Base-by-base conservation (phyloP, 208 protist species). In the Crithidia acanthocephali region DNA sequence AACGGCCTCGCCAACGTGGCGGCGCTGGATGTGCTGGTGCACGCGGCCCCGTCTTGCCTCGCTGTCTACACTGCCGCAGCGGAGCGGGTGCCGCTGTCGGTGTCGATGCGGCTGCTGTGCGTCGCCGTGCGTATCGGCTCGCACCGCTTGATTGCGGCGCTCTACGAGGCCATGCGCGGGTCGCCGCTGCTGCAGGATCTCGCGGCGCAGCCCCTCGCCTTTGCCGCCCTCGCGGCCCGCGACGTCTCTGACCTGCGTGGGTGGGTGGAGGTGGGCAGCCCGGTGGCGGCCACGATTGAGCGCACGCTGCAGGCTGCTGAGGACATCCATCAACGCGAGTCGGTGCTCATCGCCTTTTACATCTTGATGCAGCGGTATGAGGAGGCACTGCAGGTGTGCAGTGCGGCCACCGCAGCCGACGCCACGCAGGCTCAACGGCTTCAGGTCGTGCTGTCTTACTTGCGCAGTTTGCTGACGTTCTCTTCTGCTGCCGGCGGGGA, bases 361-460 rank as follows among this genome's bases (percentile, higher is more conserved):
- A 80, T 87, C 52, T 75, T 91, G 9, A 79, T 83, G 62, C 88
- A 83, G 58, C 83, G 88, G 35, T 94, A 89, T 72, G 81, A 81
- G 23, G 88, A 94, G 20, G 85, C 88, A 2, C 61, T 90, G 42
- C 56, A 72, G 13, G 76, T 87, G 50, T 91, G 85, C 63, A 66
- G 78, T 22, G 25, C 73, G 5, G 75, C 86, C 33, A 72, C 76
- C 2, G 62, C 65, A 45, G 60, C 70, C 13, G 63, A 76, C 40
- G 56, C 78, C 0, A 78, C 74, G 20, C 83, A 84, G 42, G 84
- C 76, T n/a, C 85, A 94, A 73, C 83, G 74, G n/a, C 55, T 84
- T 44, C 85, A 90, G 53, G 72, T 87, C 2, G 80, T 93, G 15
- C 61, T 74, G 18, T 86, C 83, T 16, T 80, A 93, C 56, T 58